phyloP scores from a whole-genome alignment of 2,329 filamentous ascomycete species.

The Sphaerulina populicola region DNA sequence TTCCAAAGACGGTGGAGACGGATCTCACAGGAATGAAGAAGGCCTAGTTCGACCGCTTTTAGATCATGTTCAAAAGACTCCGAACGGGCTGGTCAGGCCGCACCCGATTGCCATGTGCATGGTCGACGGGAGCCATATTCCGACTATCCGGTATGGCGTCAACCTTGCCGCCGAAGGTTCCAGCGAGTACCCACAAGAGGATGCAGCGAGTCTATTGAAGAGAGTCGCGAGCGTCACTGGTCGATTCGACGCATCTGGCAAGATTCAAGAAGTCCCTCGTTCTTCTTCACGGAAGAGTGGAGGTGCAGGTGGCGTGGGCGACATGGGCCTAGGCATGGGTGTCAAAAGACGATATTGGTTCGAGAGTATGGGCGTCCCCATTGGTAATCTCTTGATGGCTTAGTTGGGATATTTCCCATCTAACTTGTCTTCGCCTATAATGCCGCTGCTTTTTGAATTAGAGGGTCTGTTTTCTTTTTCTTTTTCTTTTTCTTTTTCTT shows the following conservation, averaged over 20 bases:
- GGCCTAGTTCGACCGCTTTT: slow-evolving; percentile 59
- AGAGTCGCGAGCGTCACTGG: slow-evolving; percentile 42
- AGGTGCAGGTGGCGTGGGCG: not conserved
- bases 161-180: not conserved
- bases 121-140: slow-evolving; percentile 50
- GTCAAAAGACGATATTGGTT: slow-evolving; percentile 71
- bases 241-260: slow-evolving; percentile 15
- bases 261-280: slow-evolving; percentile 10
- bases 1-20: not conserved
- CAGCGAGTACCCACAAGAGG: not conserved
- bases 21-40: slow-evolving; percentile 2
- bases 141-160: slow-evolving; percentile 18
- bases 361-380: slow-evolving; percentile 67
- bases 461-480: too few species aligned
- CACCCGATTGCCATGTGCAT: slow-evolving; percentile 76
- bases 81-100: slow-evolving; percentile 58
- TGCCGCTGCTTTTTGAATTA: too few species aligned
- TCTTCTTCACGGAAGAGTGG: not conserved
- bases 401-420: too few species aligned
- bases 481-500: too few species aligned
- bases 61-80: slow-evolving; percentile 64
- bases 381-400: slow-evolving; percentile 57
- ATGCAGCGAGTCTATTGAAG: slow-evolving; percentile 43
- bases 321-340: slow-evolving; percentile 50
- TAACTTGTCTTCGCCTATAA: too few species aligned